A percentile compares a stretch with the other conserved stretches of the same genome.
phyloP scores from a whole-genome alignment of 257 asterid species.

The Jasminum sambac region DNA sequence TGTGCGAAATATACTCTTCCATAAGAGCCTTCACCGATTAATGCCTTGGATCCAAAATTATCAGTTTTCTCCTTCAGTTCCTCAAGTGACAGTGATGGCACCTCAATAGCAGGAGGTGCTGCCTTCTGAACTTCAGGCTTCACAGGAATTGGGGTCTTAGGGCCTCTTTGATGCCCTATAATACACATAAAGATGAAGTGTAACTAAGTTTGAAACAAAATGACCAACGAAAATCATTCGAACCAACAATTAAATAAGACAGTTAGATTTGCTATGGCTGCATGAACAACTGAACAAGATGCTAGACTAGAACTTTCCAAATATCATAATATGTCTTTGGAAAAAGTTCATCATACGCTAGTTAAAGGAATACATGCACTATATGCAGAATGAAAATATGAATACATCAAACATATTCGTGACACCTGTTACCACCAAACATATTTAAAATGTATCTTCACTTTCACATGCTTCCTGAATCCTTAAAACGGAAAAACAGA shows the following conservation, averaged over 20 bases:
- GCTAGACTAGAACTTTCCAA: slow-evolving; percentile 4
- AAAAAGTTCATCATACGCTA: neutral
- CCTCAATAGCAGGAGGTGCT: slow-evolving; percentile 78
- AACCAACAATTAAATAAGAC: slow-evolving; percentile 17
- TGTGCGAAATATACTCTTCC: slow-evolving; percentile 85
- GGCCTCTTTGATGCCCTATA: slow-evolving; percentile 62
- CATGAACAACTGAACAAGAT: slow-evolving; percentile 10
- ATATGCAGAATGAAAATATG: neutral
- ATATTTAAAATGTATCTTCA: neutral
- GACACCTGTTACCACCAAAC: neutral
- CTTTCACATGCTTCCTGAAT: neutral
- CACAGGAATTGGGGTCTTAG: slow-evolving; percentile 62
- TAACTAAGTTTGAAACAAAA: slow-evolving; percentile 2
- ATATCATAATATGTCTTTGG: slow-evolving; percentile 1
- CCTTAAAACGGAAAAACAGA: neutral
- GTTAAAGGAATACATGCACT: neutral
- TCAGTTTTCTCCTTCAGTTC: slow-evolving; percentile 85
- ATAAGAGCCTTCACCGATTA: slow-evolving; percentile 92
- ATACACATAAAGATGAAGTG: slow-evolving; percentile 21
- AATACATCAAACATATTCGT: neutral
- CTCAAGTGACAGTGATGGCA: slow-evolving; percentile 69
- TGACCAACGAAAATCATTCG: slow-evolving; percentile 3
- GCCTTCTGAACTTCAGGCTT: slow-evolving; percentile 66
- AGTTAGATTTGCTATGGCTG: neutral
- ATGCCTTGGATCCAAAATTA: slow-evolving; percentile 78